phyloP scores from a whole-genome alignment of 495 filamentous ascomycete species.

The Thermothielavioides terrestris region DNA sequence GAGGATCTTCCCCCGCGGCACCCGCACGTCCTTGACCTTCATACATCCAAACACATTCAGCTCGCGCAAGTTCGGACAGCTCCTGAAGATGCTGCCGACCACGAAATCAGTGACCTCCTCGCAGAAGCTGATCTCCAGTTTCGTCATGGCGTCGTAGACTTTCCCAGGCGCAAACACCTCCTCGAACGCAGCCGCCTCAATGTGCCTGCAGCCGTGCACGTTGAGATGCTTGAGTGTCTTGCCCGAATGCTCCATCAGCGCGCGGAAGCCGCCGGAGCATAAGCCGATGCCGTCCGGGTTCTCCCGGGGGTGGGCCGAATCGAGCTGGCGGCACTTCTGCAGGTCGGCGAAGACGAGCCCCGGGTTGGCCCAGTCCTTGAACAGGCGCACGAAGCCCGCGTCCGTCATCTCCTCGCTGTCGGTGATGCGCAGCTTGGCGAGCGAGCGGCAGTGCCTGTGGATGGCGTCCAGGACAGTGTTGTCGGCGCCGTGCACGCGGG shows the following conservation, averaged over 20 bases:
- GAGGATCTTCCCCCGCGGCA: conserved; percentile 65
- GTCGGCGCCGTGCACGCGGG: conserved; percentile 48
- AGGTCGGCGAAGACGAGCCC: conserved; percentile 61
- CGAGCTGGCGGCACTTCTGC: conserved; percentile 62
- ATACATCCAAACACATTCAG: conserved; percentile 81
- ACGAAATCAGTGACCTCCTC: conserved; percentile 65
- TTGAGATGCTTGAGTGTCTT: conserved; percentile 52
- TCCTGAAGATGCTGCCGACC: conserved; percentile 61
- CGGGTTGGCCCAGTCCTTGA: conserved; percentile 65
- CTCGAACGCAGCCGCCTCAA: conserved; percentile 57
- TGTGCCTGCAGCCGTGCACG: conserved; percentile 70
- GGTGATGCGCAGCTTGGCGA: conserved; percentile 69
- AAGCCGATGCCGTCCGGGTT: conserved; percentile 62
- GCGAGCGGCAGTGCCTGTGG: conserved; percentile 54
- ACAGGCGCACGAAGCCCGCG: conserved; percentile 58
- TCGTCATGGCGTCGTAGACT: conserved; percentile 54
- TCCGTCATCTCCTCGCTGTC: conserved; percentile 68
- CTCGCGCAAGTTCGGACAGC: conserved; percentile 63
- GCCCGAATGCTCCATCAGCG: conserved; percentile 80
- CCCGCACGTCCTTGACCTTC: conserved; percentile 58
- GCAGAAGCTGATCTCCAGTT: conserved; percentile 73
- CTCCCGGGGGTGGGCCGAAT: conserved; percentile 44
- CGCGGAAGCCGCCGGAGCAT: conserved; percentile 60
- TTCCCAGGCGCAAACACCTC: conserved; percentile 54
- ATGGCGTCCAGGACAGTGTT: conserved; percentile 56